Base-by-base conservation (phyloP, 2,329 filamentous ascomycete species). In the Pezicula rhizophila region DNA sequence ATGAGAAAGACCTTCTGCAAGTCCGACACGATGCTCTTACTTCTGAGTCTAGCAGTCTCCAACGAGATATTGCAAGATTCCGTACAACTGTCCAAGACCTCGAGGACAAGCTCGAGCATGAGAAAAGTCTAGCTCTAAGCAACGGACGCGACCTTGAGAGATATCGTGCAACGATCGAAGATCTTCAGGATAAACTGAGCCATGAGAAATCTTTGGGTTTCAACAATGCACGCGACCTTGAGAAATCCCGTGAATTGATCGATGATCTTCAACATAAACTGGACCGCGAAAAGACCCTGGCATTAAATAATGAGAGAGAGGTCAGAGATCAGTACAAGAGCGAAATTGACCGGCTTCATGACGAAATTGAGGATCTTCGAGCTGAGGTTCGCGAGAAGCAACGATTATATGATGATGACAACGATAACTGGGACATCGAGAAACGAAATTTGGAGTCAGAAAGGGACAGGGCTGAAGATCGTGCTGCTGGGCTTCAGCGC, bases 401-500 rank as follows among this genome's bases (percentile, higher is more conserved):
- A 57, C 84, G 82, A 42, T 72, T 85, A 34, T 84, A 85, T 66
- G 82, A 84, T 50, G 79, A 84, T 49, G 83, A 88, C 59, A 80
- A 78, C 63, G 85, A 89, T 54, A 81, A 82, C 58, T 89, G 85
- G 85, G 82, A 86, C 46, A 78, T 76, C 7, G 79, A 84, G 60
- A 82, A 76, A 59, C 78, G 80, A 31, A 77, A 76, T 37, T 68
- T 90, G 1, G 78, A 87, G 58, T 74, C 81, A 1, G 82, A 88
- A 57, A 80, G 79, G 47, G 75, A 82, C 43, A 77, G 78, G 48
- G 81, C 82, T 0, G 83, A 88, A 60, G 82, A 88, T 58, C 81
- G 82, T 57, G 83, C 82, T 3, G 69, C 72, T 10, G 80, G 82
- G 8, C 76, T 89, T 31, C 84, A 89, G 64, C 77, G 79, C 47